Base-by-base conservation (phyloP, 768 basidiomycete genomes). In the Cubamyces lactineus region DNA sequence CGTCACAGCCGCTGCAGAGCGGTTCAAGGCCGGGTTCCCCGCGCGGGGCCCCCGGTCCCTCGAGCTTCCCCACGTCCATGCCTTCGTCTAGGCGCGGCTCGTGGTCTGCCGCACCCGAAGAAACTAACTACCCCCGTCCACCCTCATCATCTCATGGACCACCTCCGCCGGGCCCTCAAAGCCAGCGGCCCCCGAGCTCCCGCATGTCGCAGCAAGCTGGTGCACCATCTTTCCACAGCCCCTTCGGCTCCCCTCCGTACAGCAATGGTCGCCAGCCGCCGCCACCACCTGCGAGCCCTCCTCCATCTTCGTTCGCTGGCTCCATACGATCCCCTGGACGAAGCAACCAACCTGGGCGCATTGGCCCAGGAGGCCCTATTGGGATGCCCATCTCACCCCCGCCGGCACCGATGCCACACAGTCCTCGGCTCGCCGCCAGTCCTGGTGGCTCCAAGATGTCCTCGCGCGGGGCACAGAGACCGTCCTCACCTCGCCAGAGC, bases 81-180 rank as follows among this genome's bases (percentile, higher is more conserved):
- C 66, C 57, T 7, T 57, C 64, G 11, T 72, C 71, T 1, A 50
- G 68, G 0, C 64, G 69, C 23, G 67, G 69, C 0, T 70, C 71
- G 4, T 72, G 66, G 64, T 68, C 66, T 19, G 61, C 48, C 3
- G 50, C 43, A 11, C 15, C 57, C 4, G 68, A 69, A 5, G 71
- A 70, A 4, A 38, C 34, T 50, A 39, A 51, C n/a, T 52, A 59
- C 15, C 59, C 62, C 9, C 62, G 69, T 0, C 67, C 71, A 4
- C 66, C 65, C 6, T 66, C 69, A 21, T 48, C 64, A 2, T 64
- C 70, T 9, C 55, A 57, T 12, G 62, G 59, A 3, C 61, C 56
- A 7, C 26, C 64, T 6, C 19, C 38, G 8, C 41, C 61, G 3
- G 57, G 64, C 21, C 41, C 34, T 30, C 63, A 28, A 5, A 48